phyloP scores from a whole-genome alignment of 1,284 basidiomycete species.

The Apiotrichum montevideense region DNA sequence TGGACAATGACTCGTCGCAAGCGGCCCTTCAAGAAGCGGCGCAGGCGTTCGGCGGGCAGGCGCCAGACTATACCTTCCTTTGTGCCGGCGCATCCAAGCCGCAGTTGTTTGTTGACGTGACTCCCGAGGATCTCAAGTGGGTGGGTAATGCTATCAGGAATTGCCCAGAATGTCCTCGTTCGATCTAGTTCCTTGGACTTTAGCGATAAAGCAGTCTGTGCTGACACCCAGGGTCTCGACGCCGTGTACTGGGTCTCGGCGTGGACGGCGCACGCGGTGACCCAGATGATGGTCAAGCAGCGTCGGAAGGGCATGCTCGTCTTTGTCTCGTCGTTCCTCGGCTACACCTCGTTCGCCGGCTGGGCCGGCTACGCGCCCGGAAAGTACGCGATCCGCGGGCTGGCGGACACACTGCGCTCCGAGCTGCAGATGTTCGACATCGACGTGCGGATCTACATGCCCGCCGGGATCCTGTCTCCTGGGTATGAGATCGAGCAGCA shows the following conservation, averaged over 20 bases:
- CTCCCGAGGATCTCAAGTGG: slow-evolving; percentile 55
- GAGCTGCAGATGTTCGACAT: slow-evolving; percentile 69
- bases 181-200: no score
- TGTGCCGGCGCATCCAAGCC: slow-evolving; percentile 69
- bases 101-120: slow-evolving; percentile 65
- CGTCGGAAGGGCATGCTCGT: slow-evolving; percentile 62
- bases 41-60: slow-evolving; percentile 52
- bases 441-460: slow-evolving; percentile 78
- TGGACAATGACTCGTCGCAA: slow-evolving; percentile 51
- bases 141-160: slow-evolving; percentile 43
- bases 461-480: slow-evolving; percentile 75
- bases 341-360: slow-evolving; percentile 74
- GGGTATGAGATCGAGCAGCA: slow-evolving; percentile 75
- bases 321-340: slow-evolving; percentile 74
- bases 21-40: slow-evolving; percentile 61
- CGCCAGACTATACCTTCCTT: slow-evolving; percentile 68
- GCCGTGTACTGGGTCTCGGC: slow-evolving; percentile 55
- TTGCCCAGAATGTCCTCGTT: no score
- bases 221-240: slow-evolving; percentile 41
- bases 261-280: slow-evolving; percentile 68
- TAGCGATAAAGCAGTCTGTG: no score
- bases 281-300: slow-evolving; percentile 63
- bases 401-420: slow-evolving; percentile 77
- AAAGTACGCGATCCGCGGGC: slow-evolving; percentile 81
- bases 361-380: slow-evolving; percentile 80